Evolutionary conservation across 1,284 basidiomycete species (phyloP), one percentile per base, ranked within the genome.

Genomic region (Pholiota adiposa): DNA sequence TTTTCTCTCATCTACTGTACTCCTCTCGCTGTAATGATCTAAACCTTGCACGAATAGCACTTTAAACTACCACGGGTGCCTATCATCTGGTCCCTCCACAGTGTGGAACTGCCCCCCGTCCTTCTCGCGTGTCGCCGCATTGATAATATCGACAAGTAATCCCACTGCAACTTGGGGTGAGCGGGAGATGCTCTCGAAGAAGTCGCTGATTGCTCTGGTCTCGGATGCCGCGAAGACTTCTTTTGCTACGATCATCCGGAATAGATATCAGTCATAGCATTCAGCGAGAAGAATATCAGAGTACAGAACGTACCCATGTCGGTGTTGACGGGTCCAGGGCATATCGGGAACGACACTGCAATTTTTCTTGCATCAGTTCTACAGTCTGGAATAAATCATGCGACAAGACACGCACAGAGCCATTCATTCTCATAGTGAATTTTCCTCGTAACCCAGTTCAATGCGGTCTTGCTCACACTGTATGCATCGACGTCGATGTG

Each of bases 401-500:
- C 18, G 9, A n/a, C 18, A 19, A 19, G 9, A 11, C 11, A 57
- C 56, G 19, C 14, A 57, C 56, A n/a, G n/a, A 57, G 53, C 58
- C 51, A 54, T 21, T 50, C 38, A 16, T 59, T 49, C 53, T 59
- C 58, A 27, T 38, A 55, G 31, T 54, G 58, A n/a, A 59, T 50
- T n/a, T 55, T 54, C 6, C n/a, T n/a, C n/a, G n/a, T n/a, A n/a
- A n/a, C n/a, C n/a, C n/a, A n/a, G n/a, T n/a, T n/a, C n/a, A n/a
- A 23, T 3, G 56, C 48, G 5, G 56, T 49, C 19, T 58, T 58
- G 36, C 27, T 33, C 4, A 36, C 25, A 4, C 56, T 36, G 19
- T 51, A 58, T 1, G 36, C 49, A n/a, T 14, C 21, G 4, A 43
- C 14, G 4, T 33, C 55, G 7, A 41, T n/a, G 6, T 8, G 9